Base-by-base conservation (phyloP, 495 filamentous ascomycete genomes). In the Cryomyces antarcticus region DNA sequence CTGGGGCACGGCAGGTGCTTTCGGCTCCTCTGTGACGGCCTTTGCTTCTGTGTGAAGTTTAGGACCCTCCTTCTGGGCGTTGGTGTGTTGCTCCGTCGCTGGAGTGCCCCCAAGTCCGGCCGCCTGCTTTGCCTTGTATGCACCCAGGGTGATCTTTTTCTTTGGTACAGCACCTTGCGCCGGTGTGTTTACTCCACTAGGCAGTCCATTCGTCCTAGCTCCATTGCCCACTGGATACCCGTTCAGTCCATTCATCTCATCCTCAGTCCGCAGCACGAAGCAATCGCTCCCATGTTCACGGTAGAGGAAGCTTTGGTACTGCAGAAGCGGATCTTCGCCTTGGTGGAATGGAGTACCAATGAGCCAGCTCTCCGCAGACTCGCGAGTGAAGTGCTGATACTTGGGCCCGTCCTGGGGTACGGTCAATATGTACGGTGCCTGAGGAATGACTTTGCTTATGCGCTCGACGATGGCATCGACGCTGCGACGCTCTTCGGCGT, bases 131-230 rank as follows among this genome's bases (percentile, higher is more conserved):
- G 45, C 46, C 30, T 56, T 56, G 39, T 56, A 56, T 6, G 41
- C 53, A 31, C 48, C 49, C 11, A 52, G 44, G 29, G 34, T 56
- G 12, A 56, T 53, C 41, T 52, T 52, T 41, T 56, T 56, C 46
- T 56, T 56, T 17, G 53, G 46, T 1, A 28, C 41, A 31, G 45
- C 6, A 13, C 7, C 37, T 10, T 42, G 38, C 12, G 13, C 27
- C 29, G 30, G 27, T 29, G 39, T 27, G 31, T 17, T 38, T 17
- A 30, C 10, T 6, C 13, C 39, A 30, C 38, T 42, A 24, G 17
- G 17, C 17, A 24, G 17, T 24, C 17, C 17, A 24, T 24, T 24
- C 17, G 17, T 24, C 17, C 17, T 24, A 24, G 17, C 17, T 24
- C 17, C 17, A 24, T 24, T 24, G 17, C 17, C 17, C 17, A 24